A percentile compares a stretch with the other conserved stretches of the same genome.
Evolutionary conservation across 768 basidiomycete species (phyloP).

Genomic region (Candolleomyces eurysporus): DNA sequence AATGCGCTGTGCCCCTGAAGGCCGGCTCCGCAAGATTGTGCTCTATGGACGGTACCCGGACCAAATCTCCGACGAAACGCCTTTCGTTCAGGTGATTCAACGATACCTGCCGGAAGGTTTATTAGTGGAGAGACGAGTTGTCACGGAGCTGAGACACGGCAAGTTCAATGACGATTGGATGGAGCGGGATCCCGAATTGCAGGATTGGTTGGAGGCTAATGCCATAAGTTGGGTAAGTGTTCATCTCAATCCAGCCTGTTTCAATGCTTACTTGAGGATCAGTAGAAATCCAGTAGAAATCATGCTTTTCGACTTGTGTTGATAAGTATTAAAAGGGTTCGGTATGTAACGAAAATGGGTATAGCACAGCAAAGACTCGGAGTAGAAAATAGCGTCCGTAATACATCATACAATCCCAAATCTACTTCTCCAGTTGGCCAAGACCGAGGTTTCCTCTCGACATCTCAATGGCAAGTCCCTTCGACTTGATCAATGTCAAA

Average conservation of each 20-base stretch:
- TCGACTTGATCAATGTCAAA: slow-evolving; percentile 11
- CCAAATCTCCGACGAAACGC: not conserved
- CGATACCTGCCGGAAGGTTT: not conserved
- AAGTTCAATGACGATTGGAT: not conserved
- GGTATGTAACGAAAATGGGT: no score
- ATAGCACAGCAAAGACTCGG: no score
- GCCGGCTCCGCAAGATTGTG: not conserved
- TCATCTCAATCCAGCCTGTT: no score
- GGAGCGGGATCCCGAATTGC: not conserved
- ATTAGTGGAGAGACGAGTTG: not conserved
- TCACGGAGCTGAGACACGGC: not conserved
- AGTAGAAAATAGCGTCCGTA: no score
- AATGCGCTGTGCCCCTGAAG: not conserved
- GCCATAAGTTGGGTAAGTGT: no score
- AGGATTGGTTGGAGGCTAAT: not conserved
- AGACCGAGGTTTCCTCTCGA: slow-evolving; percentile 5
- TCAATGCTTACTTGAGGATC: no score
- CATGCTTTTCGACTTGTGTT: no score
- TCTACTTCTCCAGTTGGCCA: not conserved
- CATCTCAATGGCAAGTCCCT: slow-evolving; percentile 8
- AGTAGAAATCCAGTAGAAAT: no score
- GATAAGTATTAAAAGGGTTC: no score
- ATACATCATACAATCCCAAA: no score
- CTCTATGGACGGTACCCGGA: not conserved
- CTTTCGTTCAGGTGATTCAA: not conserved